Percentiles rank a stretch among this genome's conserved stretches.
These are phyloP conservation scores for Leonotis leonurus DNA, from an alignment of 257 asterid genomes.

Conservation along the genomic window DNA sequence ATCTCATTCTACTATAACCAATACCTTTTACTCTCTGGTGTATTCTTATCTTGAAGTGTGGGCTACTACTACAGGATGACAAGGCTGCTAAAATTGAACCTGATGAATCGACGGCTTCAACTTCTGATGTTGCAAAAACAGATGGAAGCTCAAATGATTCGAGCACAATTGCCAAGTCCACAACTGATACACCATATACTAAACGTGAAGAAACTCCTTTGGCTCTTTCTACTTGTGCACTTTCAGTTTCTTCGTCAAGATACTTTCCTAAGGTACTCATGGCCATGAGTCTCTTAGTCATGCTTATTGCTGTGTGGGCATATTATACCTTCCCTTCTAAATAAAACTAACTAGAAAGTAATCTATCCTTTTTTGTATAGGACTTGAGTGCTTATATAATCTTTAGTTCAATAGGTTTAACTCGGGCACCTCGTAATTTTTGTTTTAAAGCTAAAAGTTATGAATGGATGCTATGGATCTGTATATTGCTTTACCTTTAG, in stretches of 20 bases:
- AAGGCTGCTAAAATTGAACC: slow-evolving; percentile 6
- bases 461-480: slow-evolving; percentile 5
- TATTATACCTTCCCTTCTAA: slow-evolving; percentile 25
- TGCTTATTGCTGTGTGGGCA: slow-evolving; percentile 35
- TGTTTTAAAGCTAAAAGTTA: neutral
- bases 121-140: slow-evolving; percentile 3
- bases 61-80: slow-evolving; percentile 51
- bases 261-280: slow-evolving; percentile 41
- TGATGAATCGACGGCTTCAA: slow-evolving; percentile 21
- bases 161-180: slow-evolving; percentile 1
- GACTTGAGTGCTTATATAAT: slow-evolving; percentile 15
- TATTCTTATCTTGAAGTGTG: neutral
- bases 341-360: neutral
- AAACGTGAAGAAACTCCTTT: slow-evolving; percentile 8
- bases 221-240: slow-evolving; percentile 7
- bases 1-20: neutral
- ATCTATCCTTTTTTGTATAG: slow-evolving; percentile 7
- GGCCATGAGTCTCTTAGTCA: slow-evolving; percentile 30
- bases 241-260: slow-evolving; percentile 14
- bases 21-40: neutral
- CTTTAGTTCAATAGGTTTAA: slow-evolving; percentile 20
- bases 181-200: neutral
- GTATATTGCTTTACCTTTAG: neutral
- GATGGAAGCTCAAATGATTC: slow-evolving; percentile 11
- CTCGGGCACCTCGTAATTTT: neutral